Base-by-base conservation (phyloP, 139 green algal genomes). In the Picochlorum sp. region DNA sequence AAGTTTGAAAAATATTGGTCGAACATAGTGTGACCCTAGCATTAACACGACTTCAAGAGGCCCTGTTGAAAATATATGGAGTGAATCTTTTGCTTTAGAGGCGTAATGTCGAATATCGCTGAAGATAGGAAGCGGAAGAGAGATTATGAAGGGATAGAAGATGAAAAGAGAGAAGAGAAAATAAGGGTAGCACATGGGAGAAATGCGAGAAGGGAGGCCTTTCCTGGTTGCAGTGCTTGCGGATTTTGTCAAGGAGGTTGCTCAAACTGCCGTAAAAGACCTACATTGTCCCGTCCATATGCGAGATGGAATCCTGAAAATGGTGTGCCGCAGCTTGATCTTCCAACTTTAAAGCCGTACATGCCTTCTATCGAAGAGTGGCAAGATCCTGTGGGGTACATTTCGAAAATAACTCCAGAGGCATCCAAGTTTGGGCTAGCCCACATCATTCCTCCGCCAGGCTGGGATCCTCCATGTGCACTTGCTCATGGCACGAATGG, bases 361-460 rank as follows among this genome's bases (percentile, higher is more conserved):
- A 45, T 16, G 39, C 89, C 89, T 16, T 91, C 78, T 1, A 64
- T 61, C 9, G 82, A 89, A 41, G 73, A 95, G 61, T 96, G 90
- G 43, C 1, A 51, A 5, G 75, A 96, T 61, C 89, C 89, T 5
- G 52, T 95, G 5, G 65, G 68, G 6, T 96, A 89, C 75, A 89
- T 97, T 22, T 9, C 45, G 0, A 76, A 51, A 13, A 88, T 95
- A 9, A 65, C 64, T 18, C 32, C 57, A 1, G 55, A 84, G 31
- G 87, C 79, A 0, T 66, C 76, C 30, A 64, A 68, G 50, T 89
- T 73, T 33, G 89, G 91, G 16, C 84, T 97, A 37, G 88, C 79
- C 7, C 74, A 75, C 44, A 94, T 98, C 50, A 77, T 95, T 13
- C 91, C 91, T 6, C 91, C 91, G 1, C 41, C 61, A 69, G 69